Evolutionary conservation across 2,329 filamentous ascomycete genomes (phyloP), one percentile per base, ranked within the genome.

Genomic region (Sporothrix sp.): DNA sequence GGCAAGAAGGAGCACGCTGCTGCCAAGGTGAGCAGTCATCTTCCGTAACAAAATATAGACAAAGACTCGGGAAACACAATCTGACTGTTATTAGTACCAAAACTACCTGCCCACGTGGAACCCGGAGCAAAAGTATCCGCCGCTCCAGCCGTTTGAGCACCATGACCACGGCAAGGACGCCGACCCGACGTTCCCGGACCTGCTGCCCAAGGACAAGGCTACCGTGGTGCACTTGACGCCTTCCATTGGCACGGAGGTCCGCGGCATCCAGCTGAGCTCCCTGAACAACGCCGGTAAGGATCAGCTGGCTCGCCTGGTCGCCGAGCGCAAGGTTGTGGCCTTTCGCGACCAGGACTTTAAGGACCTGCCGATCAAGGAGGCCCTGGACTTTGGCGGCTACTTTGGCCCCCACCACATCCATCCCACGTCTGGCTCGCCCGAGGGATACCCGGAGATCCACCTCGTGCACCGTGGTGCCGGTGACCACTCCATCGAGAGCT

Each of bases 101-200:
- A 68, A 84, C 58, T 87, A 86, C 63, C 72, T 84, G 14, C 80
- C 81, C 4, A 75, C 74, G 0, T 84, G 79, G 79, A 70, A 80
- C 58, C 70, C 72, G 49, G 71, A 76, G 56, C 72, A 78, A 64
- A 71, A 70, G 53, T 82, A 79, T 58, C 71, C 80, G 48, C 77
- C 82, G 7, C 71, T 84, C 18, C 67, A 80, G 58, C 75, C 73
- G 0, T 87, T 85, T 58, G 75, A 83, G 61, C 81, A 85, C 60
- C 74, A 75, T 54, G 82, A 87, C 54, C 83, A 84, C 60, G 84
- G 82, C 56, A 79, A 80, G 59, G 79, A 85, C 58, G 83, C 83
- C 33, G 81, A 87, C 61, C 66, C 74, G 7, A 66, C 69, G 2
- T 85, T 79, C 60, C 72, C 75, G 0, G 82, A 86, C 55, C 74